phyloP scores from a whole-genome alignment of 2,329 filamentous ascomycete genomes.

The Zasmidium cellare region DNA sequence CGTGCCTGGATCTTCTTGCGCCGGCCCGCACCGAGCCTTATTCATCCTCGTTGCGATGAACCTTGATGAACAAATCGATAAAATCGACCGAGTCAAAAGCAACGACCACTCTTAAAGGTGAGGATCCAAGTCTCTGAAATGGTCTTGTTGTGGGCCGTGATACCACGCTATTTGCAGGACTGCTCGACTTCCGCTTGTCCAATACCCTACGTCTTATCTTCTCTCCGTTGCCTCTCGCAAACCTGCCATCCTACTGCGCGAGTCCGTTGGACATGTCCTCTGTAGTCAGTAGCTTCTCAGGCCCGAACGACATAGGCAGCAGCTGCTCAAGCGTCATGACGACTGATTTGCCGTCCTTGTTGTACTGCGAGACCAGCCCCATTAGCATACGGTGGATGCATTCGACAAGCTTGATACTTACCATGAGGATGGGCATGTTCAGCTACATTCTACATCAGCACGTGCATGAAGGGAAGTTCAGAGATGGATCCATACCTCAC shows the following conservation, averaged over 20 bases:
- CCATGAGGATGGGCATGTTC: slow-evolving; percentile 77
- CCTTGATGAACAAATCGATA: background rate
- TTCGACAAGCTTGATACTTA: background rate
- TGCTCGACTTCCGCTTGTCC: no score
- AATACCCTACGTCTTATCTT: no score
- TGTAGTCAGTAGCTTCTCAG: slow-evolving; percentile 43
- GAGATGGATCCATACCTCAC: slow-evolving; percentile 34
- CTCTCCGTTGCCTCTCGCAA: no score
- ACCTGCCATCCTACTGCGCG: slow-evolving; percentile 12
- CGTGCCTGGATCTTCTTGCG: background rate
- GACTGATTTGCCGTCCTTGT: slow-evolving; percentile 72
- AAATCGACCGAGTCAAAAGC: no score
- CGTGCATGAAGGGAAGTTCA: background rate
- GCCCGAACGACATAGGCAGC: slow-evolving; percentile 56
- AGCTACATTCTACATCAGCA: slow-evolving; percentile 17
- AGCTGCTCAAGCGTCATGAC: slow-evolving; percentile 67
- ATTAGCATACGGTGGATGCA: background rate
- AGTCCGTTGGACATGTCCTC: slow-evolving; percentile 24
- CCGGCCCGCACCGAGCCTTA: background rate
- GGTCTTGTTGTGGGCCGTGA: no score
- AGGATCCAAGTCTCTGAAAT: no score
- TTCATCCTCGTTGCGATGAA: background rate
- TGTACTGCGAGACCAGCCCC: slow-evolving; percentile 53
- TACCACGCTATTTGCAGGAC: no score
- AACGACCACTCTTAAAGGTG: no score